Evolutionary conservation across 2,329 filamentous ascomycete genomes (phyloP).

Genomic region (Fusarium verticillioides): DNA sequence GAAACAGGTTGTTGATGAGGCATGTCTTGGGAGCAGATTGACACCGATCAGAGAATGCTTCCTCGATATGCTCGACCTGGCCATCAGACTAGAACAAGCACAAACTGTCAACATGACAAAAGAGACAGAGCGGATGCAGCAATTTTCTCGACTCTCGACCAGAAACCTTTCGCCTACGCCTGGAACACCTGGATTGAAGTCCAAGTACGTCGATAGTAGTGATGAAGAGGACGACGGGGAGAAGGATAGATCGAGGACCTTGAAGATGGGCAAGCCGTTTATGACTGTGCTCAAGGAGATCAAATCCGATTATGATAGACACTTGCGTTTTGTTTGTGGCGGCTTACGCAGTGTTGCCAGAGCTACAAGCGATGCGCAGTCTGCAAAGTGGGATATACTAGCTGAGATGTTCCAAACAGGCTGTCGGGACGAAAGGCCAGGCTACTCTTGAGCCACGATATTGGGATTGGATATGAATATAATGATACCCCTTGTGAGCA

Average conservation of each 20-base stretch:
- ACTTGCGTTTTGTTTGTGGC: conserved; percentile 76
- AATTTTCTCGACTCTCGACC: conserved; percentile 48
- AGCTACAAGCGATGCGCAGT: conserved; percentile 70
- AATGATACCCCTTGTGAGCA: conserved; percentile 41
- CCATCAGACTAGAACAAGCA: conserved; percentile 74
- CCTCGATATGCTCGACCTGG: conserved; percentile 80
- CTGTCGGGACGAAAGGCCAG: conserved; percentile 37
- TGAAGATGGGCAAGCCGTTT: conserved; percentile 55
- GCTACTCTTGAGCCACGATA: conserved; percentile 14
- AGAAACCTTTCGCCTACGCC: conserved; percentile 30
- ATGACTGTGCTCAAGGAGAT: conserved; percentile 65
- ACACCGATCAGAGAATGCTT: conserved; percentile 77
- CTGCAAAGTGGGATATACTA: conserved; percentile 79
- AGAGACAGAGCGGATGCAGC: conserved; percentile 46
- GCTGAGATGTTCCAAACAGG: conserved; percentile 79
- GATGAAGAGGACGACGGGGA: conserved; percentile 47
- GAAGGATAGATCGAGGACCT: conserved; percentile 10
- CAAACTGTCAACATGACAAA: conserved; percentile 56
- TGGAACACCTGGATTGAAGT: conserved; percentile 34
- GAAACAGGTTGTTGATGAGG: conserved; percentile 71
- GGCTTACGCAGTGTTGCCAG: conserved; percentile 81
- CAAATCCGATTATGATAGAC: conserved; percentile 70
- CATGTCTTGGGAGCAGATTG: conserved; percentile 75
- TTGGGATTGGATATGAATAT: conserved; percentile 25
- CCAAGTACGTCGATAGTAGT: conserved; percentile 40